Evolutionary conservation across 352 stramenopile genomes (phyloP).

Genomic region (Peronospora destructor): DNA sequence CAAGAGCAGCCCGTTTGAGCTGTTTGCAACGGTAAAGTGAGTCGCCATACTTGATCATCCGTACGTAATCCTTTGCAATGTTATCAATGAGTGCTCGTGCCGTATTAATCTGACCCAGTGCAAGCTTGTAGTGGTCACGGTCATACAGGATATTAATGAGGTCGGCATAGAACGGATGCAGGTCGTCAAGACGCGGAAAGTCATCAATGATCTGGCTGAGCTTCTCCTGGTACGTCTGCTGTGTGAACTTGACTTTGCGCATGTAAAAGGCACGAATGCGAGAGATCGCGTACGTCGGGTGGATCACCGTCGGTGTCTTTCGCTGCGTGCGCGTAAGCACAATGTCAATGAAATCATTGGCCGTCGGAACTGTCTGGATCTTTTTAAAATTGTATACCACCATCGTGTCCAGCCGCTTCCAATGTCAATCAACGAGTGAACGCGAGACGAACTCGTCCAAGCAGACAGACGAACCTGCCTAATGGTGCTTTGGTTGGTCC

Average conservation of each 20-base stretch:
- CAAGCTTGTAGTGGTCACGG: slow-evolving; percentile 99
- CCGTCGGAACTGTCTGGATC: slow-evolving; percentile 95
- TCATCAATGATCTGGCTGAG: slow-evolving; percentile 96
- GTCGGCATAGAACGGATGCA: slow-evolving; percentile 99
- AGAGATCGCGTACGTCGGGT: slow-evolving; percentile 95
- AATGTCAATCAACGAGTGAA: slow-evolving; percentile 12
- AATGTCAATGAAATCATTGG: slow-evolving; percentile 99
- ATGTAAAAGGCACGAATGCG: slow-evolving; percentile 95
- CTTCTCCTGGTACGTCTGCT: slow-evolving; percentile 98
- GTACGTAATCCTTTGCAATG: slow-evolving; percentile 98
- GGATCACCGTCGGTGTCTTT: slow-evolving; percentile 98
- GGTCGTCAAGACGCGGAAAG: slow-evolving; percentile 97
- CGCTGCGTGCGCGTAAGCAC: slow-evolving; percentile 98
- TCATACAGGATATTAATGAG: slow-evolving; percentile 99
- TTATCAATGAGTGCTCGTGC: slow-evolving; percentile 95
- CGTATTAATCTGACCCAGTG: slow-evolving; percentile 98
- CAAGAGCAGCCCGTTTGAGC: slow-evolving; percentile 98
- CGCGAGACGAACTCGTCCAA: neutral
- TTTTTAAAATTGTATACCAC: slow-evolving; percentile 99
- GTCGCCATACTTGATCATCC: slow-evolving; percentile 99
- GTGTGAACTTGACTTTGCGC: slow-evolving; percentile 99
- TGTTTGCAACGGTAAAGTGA: slow-evolving; percentile 99
- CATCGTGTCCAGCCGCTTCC: slow-evolving; percentile 46
- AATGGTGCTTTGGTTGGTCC: slow-evolving; percentile 9
- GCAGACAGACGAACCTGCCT: neutral